phyloP scores from a whole-genome alignment of 2,329 filamentous ascomycete genomes.

The Colletotrichum trifolii region DNA sequence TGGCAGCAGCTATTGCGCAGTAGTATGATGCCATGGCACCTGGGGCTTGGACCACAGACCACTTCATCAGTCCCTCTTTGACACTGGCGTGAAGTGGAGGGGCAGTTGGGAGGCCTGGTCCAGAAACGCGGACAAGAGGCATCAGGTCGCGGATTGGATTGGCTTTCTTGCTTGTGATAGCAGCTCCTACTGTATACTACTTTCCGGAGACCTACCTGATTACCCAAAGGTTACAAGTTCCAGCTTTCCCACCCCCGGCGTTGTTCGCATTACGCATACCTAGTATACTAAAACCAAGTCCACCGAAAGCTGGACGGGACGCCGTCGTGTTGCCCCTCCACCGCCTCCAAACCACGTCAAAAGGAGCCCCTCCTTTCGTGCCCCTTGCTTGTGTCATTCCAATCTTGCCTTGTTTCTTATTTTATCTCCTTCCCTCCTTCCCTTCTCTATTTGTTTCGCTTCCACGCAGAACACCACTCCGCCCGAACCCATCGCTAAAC shows the following conservation, averaged over 20 bases:
- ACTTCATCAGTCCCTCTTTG: conserved; percentile 13
- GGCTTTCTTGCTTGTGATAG: conserved; percentile 33
- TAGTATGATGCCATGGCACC: conserved; percentile 37
- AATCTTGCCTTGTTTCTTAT: conserved; percentile 25
- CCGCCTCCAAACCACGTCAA: conserved; percentile 11
- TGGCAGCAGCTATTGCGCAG: conserved; percentile 34
- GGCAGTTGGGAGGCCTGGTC: conserved; percentile 18
- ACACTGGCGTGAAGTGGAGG: neutral
- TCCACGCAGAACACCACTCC: conserved; percentile 20
- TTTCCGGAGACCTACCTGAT: no score
- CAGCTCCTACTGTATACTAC: neutral
- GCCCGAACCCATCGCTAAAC: conserved; percentile 22
- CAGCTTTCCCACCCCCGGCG: neutral
- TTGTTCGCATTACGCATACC: no score
- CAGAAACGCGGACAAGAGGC: conserved; percentile 26
- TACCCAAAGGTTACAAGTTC: conserved; percentile 8
- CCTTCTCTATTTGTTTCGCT: conserved; percentile 3
- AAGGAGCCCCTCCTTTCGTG: conserved; percentile 35
- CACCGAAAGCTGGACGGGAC: no score
- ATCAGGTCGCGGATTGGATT: conserved; percentile 31
- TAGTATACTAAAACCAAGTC: no score
- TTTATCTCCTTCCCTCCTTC: conserved; percentile 23
- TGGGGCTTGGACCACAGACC: conserved; percentile 32
- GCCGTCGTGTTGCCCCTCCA: conserved; percentile 32
- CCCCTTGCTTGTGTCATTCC: conserved; percentile 35